Evolutionary conservation across 768 basidiomycete species (phyloP).

Genomic region (Collybia sp.): DNA sequence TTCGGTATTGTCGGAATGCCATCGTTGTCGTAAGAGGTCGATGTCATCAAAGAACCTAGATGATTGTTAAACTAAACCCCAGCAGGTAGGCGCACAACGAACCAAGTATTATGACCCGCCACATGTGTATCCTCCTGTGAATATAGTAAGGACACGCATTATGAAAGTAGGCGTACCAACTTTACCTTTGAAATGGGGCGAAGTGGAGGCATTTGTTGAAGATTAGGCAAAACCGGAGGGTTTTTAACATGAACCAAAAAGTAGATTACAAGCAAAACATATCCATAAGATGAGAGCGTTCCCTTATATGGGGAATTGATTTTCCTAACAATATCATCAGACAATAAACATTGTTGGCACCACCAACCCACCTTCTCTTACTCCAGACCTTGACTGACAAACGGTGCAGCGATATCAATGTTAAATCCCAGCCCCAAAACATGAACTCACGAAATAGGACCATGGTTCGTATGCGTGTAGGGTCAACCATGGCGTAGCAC

Average conservation of each 20-base stretch:
- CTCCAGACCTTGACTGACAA: slow-evolving; percentile 95
- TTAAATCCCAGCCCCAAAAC: slow-evolving; percentile 1
- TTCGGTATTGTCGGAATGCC: slow-evolving; percentile 92
- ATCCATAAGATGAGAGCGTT: slow-evolving; percentile 95
- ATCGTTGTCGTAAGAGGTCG: slow-evolving; percentile 84
- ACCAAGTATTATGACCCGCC: slow-evolving; percentile 82
- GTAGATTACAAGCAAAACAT: slow-evolving; percentile 96
- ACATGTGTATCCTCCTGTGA: slow-evolving; percentile 75
- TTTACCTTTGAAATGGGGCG: slow-evolving; percentile 75
- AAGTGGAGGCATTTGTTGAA: slow-evolving; percentile 91
- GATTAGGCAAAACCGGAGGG: slow-evolving; percentile 92
- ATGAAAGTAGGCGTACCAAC: slow-evolving; percentile 11
- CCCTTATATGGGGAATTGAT: slow-evolving; percentile 99
- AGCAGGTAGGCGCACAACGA: slow-evolving; percentile 8
- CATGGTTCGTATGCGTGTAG: slow-evolving; percentile 86
- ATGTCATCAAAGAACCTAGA: slow-evolving; percentile 96
- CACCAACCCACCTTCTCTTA: slow-evolving; percentile 68
- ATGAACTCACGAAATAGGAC: slow-evolving; percentile 88
- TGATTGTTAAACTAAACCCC: slow-evolving; percentile 9
- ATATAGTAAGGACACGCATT: slow-evolving; percentile 8
- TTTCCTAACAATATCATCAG: slow-evolving; percentile 50
- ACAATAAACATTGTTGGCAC: background rate
- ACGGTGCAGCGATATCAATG: slow-evolving; percentile 10
- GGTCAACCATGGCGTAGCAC: slow-evolving; percentile 97
- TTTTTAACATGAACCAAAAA: slow-evolving; percentile 98